Conservation (phyloP, 176 grass and related monocot species). For the Zizania latifolia region DNA sequence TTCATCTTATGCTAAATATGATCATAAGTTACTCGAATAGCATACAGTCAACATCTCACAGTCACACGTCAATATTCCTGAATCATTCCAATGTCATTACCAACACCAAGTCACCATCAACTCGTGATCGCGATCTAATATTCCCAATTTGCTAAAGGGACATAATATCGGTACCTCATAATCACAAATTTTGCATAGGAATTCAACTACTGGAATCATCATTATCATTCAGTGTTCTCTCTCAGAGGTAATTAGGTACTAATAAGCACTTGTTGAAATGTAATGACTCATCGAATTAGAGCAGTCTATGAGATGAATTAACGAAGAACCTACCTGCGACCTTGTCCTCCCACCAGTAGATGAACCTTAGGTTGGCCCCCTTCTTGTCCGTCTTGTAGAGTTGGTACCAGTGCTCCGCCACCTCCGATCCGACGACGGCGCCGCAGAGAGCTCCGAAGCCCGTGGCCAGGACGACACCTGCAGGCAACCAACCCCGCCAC, state of each 20-base stretch:
- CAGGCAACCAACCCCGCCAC: not conserved
- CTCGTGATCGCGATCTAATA: too few relatives aligned
- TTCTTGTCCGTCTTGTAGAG: conserved; percentile 94
- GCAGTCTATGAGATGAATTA: not conserved
- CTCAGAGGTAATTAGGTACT: not conserved
- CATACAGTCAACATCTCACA: not conserved
- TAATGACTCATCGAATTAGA: not conserved
- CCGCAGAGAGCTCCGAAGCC: conserved; percentile 77
- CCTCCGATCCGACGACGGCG: conserved; percentile 69
- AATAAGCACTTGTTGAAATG: not conserved
- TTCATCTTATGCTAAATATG: not conserved
- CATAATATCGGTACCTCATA: too few relatives aligned
- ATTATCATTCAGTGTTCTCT: not conserved
- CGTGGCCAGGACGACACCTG: conserved; percentile 74
- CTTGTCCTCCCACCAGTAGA: conserved; percentile 99
- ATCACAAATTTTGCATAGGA: not conserved
- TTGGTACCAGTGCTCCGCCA: conserved; percentile 87
- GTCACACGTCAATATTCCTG: too few relatives aligned
- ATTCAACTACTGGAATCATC: not conserved
- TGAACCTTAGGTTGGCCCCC: conserved; percentile 80
- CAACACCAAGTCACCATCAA: too few relatives aligned
- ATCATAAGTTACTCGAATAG: not conserved
- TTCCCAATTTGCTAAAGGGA: too few relatives aligned
- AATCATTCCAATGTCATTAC: too few relatives aligned
- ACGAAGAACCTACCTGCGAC: conserved; percentile 54